phyloP scores from a whole-genome alignment of 225 moss, liverwort and hornwort species.

The Polytrichum formosum region DNA sequence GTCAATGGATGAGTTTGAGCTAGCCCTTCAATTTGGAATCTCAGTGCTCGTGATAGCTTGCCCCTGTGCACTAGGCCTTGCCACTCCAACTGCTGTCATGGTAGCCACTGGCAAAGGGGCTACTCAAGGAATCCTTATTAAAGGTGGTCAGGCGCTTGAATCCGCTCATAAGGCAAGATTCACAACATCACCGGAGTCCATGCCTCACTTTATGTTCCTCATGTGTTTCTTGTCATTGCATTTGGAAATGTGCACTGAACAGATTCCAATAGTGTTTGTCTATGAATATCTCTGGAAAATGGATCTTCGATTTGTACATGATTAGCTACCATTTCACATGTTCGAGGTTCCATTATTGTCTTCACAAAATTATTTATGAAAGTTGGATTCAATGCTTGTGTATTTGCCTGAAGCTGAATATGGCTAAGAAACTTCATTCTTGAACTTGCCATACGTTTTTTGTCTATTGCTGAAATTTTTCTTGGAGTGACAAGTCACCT shows the following conservation, averaged over 20 bases:
- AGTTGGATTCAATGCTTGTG: too few relatives aligned
- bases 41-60: slow-evolving; percentile 96
- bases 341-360: too few relatives aligned
- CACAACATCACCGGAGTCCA: not conserved
- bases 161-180: slow-evolving; percentile 80
- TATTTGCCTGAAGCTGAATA: too few relatives aligned
- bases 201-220: not conserved
- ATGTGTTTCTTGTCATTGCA: not conserved
- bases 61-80: slow-evolving; percentile 97
- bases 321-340: too few relatives aligned
- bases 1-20: slow-evolving; percentile 95
- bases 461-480: too few relatives aligned
- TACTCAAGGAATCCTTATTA: slow-evolving; percentile 93
- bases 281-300: too few relatives aligned
- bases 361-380: too few relatives aligned
- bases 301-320: too few relatives aligned
- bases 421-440: too few relatives aligned
- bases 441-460: too few relatives aligned
- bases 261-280: not conserved
- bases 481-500: not conserved
- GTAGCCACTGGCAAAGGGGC: slow-evolving; percentile 98
- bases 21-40: slow-evolving; percentile 96
- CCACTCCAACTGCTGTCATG: slow-evolving; percentile 98
- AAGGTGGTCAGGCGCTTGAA: slow-evolving; percentile 93
- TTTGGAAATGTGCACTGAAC: slow-evolving; percentile 1